Evolutionary conservation across 352 stramenopile genomes (phyloP), one percentile per base, ranked within the genome.

Genomic region (Pythium phragmiticola): DNA sequence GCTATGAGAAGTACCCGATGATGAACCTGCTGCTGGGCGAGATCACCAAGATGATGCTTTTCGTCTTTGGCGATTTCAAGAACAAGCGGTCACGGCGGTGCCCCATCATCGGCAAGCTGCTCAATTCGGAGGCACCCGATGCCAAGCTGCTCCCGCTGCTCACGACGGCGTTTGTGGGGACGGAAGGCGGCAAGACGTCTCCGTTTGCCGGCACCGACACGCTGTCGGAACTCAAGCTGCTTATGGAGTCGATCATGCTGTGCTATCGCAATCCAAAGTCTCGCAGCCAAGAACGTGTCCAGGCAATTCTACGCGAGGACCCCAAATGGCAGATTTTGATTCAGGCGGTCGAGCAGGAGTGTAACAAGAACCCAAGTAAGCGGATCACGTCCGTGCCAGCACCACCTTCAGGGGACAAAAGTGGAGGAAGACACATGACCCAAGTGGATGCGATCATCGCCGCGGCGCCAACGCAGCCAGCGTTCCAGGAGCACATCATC

Each of bases 401-500:
- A 55, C 1, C 75, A 64, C 6, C 70, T 48, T 28, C 70, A 47
- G 19, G 57, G 19, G 30, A 52, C 45, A 14, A 37, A 26, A 12
- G 63, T 43, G n/a, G 11, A 46, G 17, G 33, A 21, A 59, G 46
- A 13, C 26, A 39, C 7, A 39, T 64, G 45, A 55, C 64, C 7
- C 13, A 11, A 0, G 34, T 54, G 12, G 43, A 53, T 19, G 26
- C 34, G 16, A 37, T 47, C 36, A 51, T 62, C 23, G 34, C 56
- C 3, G 43, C 60, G 16, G 56, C 73, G 14, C 83, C 82, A 6
- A 77, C 72, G 2, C 83, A 82, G 48, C 84, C 87, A 36, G 78
- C 82, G 11, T 94, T 95, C 65, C 87, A 95, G 50, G 86, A 94
- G 56, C 78, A 91, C 52, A 95, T 95, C 55, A 89, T 95, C 58